A percentile compares a stretch with the other conserved stretches of the same genome.
phyloP scores from a whole-genome alignment of 2,329 filamentous ascomycete species.

The Colletotrichum lindemuthianum region DNA sequence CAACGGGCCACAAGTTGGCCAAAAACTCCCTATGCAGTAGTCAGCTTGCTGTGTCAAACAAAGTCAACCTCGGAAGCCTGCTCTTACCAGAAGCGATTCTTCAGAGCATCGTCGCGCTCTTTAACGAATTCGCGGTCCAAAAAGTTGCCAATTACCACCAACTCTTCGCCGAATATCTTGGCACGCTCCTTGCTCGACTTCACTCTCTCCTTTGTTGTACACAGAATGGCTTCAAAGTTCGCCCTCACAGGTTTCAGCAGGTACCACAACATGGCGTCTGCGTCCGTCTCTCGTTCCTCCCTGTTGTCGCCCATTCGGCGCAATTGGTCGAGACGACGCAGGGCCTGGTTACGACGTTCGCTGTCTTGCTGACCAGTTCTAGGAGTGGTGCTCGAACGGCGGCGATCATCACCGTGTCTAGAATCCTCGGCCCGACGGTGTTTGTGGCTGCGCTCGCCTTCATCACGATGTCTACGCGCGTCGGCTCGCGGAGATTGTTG shows the following conservation, averaged over 20 bases:
- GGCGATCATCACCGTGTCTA: slow-evolving; percentile 44
- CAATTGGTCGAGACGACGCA: slow-evolving; percentile 54
- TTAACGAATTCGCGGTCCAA: slow-evolving; percentile 52
- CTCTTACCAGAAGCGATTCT: slow-evolving; percentile 38
- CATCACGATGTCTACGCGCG: slow-evolving; percentile 44
- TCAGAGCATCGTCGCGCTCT: slow-evolving; percentile 50
- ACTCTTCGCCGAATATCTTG: slow-evolving; percentile 68
- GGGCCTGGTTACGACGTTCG: slow-evolving; percentile 53
- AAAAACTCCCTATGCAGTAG: slow-evolving; percentile 52
- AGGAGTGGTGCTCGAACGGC: slow-evolving; percentile 38
- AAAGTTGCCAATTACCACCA: slow-evolving; percentile 71
- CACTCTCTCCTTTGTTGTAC: slow-evolving; percentile 70
- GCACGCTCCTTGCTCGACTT: slow-evolving; percentile 71
- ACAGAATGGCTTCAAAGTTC: slow-evolving; percentile 68
- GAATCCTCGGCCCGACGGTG: slow-evolving; percentile 49
- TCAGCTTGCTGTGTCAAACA: slow-evolving; percentile 3
- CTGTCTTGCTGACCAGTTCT: slow-evolving; percentile 31
- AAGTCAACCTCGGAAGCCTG: not conserved
- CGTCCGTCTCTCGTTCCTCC: slow-evolving; percentile 56
- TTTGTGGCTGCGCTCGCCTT: slow-evolving; percentile 42
- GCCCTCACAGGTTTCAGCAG: slow-evolving; percentile 67
- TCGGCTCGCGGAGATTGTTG: slow-evolving; percentile 46
- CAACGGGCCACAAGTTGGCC: slow-evolving; percentile 57
- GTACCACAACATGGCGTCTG: slow-evolving; percentile 59
- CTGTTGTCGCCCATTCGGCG: slow-evolving; percentile 60